phyloP scores from a whole-genome alignment of 306 rosid species.

The Mucuna pruriens region DNA sequence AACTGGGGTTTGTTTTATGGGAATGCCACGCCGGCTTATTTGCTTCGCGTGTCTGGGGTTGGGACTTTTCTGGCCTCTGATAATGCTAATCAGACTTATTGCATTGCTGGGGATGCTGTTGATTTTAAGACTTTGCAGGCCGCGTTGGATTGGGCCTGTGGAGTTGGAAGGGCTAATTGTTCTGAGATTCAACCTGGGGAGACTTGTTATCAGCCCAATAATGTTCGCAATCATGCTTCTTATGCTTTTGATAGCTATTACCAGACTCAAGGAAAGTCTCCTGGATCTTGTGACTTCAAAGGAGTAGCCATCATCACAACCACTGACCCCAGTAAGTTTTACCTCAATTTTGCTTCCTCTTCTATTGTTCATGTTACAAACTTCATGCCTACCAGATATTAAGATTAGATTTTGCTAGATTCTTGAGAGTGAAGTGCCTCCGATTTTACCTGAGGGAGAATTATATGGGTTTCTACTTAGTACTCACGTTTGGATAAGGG shows the following conservation, averaged over 20 bases:
- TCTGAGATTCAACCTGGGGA: constrained; percentile 89
- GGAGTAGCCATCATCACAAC: constrained; percentile 87
- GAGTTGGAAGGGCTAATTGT: constrained; percentile 82
- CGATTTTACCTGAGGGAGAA: too few relatives aligned
- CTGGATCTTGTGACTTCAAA: constrained; percentile 88
- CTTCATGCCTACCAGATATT: too few relatives aligned
- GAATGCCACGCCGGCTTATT: constrained; percentile 66
- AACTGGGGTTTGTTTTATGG: constrained; percentile 86
- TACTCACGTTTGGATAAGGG: not conserved
- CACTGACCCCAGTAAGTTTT: constrained; percentile 78
- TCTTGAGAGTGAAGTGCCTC: not conserved
- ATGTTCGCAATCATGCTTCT: constrained; percentile 82
- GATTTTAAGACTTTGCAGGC: constrained; percentile 79
- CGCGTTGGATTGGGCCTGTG: constrained; percentile 93
- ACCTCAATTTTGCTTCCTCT: too few relatives aligned
- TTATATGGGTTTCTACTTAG: too few relatives aligned
- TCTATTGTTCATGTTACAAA: too few relatives aligned
- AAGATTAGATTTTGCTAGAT: not conserved
- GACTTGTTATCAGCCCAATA: constrained; percentile 72
- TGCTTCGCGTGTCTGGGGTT: constrained; percentile 78
- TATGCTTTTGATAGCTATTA: constrained; percentile 93
- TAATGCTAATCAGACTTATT: constrained; percentile 73
- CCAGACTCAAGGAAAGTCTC: constrained; percentile 62
- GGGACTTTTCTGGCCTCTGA: constrained; percentile 83
- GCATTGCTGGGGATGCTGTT: constrained; percentile 68